Percentiles rank a stretch among this genome's conserved stretches.
phyloP scores from a whole-genome alignment of 1,284 basidiomycete genomes.

The Apiotrichum montevideense region DNA sequence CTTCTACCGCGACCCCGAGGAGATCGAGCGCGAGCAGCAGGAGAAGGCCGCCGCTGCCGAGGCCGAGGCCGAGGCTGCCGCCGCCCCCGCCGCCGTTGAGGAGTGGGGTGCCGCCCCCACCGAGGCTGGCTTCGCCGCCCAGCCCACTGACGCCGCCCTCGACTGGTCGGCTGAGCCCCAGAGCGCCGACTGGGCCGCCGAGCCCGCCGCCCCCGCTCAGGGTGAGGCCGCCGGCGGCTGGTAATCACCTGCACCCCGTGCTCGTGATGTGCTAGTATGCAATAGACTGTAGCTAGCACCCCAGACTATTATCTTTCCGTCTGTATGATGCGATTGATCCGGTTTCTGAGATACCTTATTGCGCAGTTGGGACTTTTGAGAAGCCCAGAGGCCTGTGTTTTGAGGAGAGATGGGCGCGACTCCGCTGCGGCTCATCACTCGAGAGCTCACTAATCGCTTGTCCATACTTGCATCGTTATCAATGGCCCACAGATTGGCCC shows the following conservation, averaged over 20 bases:
- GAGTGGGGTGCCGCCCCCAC: conserved; percentile 71
- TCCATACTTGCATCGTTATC: too few species aligned
- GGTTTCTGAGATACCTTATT: conserved; percentile 6
- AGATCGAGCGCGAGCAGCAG: conserved; percentile 93
- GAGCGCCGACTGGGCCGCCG: conserved; percentile 36
- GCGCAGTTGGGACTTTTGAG: too few species aligned
- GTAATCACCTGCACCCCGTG: conserved; percentile 17
- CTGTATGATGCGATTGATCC: conserved; percentile 12
- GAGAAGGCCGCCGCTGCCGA: conserved; percentile 66
- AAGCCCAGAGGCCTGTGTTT: too few species aligned
- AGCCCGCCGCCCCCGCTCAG: conserved; percentile 27
- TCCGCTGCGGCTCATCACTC: too few species aligned
- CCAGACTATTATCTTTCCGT: background rate
- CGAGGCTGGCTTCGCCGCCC: conserved; percentile 71
- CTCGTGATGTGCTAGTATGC: background rate
- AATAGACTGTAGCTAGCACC: background rate
- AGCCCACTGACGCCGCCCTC: conserved; percentile 63
- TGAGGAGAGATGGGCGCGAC: too few species aligned
- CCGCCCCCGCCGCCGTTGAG: conserved; percentile 53
- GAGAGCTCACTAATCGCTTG: too few species aligned
- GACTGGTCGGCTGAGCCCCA: conserved; percentile 79
- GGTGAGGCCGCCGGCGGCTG: conserved; percentile 25
- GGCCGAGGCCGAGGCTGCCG: conserved; percentile 51
- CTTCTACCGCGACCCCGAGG: conserved; percentile 99
- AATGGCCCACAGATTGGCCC: too few species aligned